These are phyloP conservation scores for Globisporangium lucens DNA, from an alignment of 352 stramenopile genomes.

Conservation along the genomic window DNA sequence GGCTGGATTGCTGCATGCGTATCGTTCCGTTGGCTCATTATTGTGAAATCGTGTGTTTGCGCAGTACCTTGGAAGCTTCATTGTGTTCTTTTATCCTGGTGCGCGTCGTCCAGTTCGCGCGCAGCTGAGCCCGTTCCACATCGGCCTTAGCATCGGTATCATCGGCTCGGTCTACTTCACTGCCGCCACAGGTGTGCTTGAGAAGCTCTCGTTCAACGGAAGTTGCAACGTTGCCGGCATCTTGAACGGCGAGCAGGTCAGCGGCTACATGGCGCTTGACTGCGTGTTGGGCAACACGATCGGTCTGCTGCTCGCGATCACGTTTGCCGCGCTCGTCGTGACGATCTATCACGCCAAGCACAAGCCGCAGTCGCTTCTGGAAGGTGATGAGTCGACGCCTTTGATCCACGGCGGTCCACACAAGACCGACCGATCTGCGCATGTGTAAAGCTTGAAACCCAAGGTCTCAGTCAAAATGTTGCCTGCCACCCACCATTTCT, in stretches of 20 bases:
- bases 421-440: background rate
- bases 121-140: slow-evolving; percentile 54
- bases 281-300: slow-evolving; percentile 77
- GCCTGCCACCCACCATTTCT: background rate
- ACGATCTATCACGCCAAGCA: slow-evolving; percentile 59
- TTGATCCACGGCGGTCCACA: slow-evolving; percentile 28
- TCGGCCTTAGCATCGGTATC: slow-evolving; percentile 61
- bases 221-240: slow-evolving; percentile 79
- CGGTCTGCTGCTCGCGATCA: slow-evolving; percentile 53
- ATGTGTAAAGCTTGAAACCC: background rate
- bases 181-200: slow-evolving; percentile 59
- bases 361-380: slow-evolving; percentile 12
- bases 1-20: background rate
- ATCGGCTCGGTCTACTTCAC: slow-evolving; percentile 61
- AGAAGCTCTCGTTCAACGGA: slow-evolving; percentile 84
- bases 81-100: slow-evolving; percentile 76
- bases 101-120: slow-evolving; percentile 39
- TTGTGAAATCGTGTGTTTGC: background rate
- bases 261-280: slow-evolving; percentile 67
- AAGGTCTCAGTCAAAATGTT: background rate
- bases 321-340: slow-evolving; percentile 36
- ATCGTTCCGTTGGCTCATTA: background rate
- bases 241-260: slow-evolving; percentile 57
- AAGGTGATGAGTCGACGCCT: slow-evolving; percentile 36
- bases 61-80: slow-evolving; percentile 65